These are phyloP conservation scores for Globisporangium irregulare DNA, from an alignment of 352 stramenopile genomes.

Conservation along the genomic window DNA sequence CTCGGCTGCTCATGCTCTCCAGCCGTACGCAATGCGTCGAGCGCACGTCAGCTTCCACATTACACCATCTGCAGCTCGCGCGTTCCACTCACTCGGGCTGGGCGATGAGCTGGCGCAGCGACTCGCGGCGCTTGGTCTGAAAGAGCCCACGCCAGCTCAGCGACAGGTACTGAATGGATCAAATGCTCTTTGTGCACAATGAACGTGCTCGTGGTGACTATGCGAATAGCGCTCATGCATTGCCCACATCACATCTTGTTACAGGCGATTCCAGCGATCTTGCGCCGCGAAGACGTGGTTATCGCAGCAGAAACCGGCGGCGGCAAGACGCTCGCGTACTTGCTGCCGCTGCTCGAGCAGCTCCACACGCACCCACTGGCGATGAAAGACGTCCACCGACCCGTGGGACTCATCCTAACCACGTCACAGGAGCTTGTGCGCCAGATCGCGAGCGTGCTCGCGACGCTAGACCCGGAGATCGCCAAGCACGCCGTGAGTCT, in stretches of 20 bases:
- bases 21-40: neutral
- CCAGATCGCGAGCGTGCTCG: slow-evolving; percentile 57
- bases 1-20: neutral
- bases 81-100: slow-evolving; percentile 64
- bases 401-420: slow-evolving; percentile 74
- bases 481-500: slow-evolving; percentile 34
- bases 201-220: neutral
- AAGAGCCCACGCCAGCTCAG: slow-evolving; percentile 51
- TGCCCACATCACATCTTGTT: neutral
- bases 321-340: slow-evolving; percentile 96
- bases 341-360: slow-evolving; percentile 89
- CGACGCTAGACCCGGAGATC: slow-evolving; percentile 38
- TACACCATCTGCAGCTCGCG: slow-evolving; percentile 1
- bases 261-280: slow-evolving; percentile 52
- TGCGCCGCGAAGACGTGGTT: slow-evolving; percentile 78
- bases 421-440: slow-evolving; percentile 85
- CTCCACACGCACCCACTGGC: slow-evolving; percentile 33
- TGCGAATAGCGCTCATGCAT: neutral
- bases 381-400: slow-evolving; percentile 37
- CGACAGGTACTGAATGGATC: slow-evolving; percentile 20
- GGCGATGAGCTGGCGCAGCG: slow-evolving; percentile 26
- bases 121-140: slow-evolving; percentile 36
- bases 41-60: neutral
- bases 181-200: too few species aligned
- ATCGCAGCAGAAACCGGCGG: slow-evolving; percentile 94